These are phyloP conservation scores for Phellinidium pouzarii DNA, from an alignment of 1,284 basidiomycete genomes.

Conservation along the genomic window DNA sequence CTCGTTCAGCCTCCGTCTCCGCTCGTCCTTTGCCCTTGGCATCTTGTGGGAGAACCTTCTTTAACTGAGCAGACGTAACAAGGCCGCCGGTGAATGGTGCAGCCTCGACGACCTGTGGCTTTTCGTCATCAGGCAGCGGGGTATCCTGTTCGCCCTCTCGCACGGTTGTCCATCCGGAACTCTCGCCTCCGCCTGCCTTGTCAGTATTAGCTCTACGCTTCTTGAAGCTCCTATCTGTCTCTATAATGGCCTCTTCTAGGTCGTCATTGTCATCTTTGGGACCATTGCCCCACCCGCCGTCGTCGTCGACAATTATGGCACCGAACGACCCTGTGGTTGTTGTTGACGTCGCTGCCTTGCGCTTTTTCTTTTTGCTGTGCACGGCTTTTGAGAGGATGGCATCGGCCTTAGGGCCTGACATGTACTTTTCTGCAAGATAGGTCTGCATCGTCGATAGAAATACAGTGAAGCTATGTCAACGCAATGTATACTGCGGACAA, in stretches of 20 bases:
- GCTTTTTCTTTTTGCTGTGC: constrained; percentile 65
- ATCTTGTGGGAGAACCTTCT: constrained; percentile 41
- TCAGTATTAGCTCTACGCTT: constrained; percentile 43
- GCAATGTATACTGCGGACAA: too few relatives aligned
- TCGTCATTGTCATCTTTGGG: constrained; percentile 51
- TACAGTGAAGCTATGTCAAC: too few relatives aligned
- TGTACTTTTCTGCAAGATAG: constrained; percentile 83
- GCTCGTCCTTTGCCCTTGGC: constrained; percentile 29
- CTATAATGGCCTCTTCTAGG: constrained; percentile 51
- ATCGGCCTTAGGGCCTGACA: constrained; percentile 95
- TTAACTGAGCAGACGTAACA: constrained; percentile 55
- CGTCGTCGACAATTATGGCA: constrained; percentile 44
- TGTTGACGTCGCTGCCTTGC: constrained; percentile 48
- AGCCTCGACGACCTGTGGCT: constrained; percentile 56
- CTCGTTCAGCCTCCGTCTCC: constrained; percentile 40
- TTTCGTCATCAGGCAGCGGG: constrained; percentile 60
- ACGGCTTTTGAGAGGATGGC: constrained; percentile 76
- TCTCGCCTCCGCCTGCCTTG: constrained; percentile 30
- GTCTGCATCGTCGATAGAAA: constrained; percentile 46
- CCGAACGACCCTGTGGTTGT: constrained; percentile 18
- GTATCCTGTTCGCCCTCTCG: constrained; percentile 43
- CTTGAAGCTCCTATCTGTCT: constrained; percentile 68
- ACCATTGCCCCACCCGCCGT: constrained; percentile 51
- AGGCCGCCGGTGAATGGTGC: constrained; percentile 67
- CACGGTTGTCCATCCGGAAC: constrained; percentile 53